A percentile compares a stretch with the other conserved stretches of the same genome.
These are phyloP conservation scores for Aspergillus sp. DNA, from an alignment of 2,329 filamentous ascomycete genomes.

Conservation along the genomic window DNA sequence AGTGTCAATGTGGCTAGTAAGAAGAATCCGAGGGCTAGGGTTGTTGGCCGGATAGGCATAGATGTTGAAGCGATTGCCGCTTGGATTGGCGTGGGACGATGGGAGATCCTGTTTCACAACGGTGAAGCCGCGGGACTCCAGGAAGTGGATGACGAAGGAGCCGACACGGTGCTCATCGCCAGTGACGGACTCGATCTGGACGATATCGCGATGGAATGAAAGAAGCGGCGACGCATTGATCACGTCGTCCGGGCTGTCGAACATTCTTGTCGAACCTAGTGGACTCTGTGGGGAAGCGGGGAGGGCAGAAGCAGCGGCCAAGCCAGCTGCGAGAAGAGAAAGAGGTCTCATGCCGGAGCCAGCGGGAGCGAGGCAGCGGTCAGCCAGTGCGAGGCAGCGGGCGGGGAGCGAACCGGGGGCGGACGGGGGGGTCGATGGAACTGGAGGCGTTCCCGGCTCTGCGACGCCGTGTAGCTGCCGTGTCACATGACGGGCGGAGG, in stretches of 20 bases:
- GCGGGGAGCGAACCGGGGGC: slow-evolving; percentile 13
- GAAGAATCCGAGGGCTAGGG: slow-evolving; percentile 25
- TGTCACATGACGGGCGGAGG: not conserved
- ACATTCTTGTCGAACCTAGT: not conserved
- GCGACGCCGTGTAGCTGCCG: not conserved
- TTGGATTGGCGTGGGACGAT: slow-evolving; percentile 8
- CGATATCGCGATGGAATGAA: slow-evolving; percentile 63
- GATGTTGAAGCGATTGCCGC: slow-evolving; percentile 57
- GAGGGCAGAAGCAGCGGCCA: slow-evolving; percentile 15
- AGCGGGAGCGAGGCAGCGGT: not conserved
- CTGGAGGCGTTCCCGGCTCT: not conserved
- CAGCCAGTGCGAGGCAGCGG: too few relatives aligned
- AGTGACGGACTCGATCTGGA: slow-evolving; percentile 63
- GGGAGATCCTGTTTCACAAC: slow-evolving; percentile 47
- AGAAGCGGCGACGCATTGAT: slow-evolving; percentile 48
- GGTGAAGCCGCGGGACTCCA: slow-evolving; percentile 51
- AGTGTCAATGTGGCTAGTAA: slow-evolving; percentile 72
- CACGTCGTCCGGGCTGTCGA: slow-evolving; percentile 22
- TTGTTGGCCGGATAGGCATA: slow-evolving; percentile 47
- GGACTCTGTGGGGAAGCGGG: not conserved
- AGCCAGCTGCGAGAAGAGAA: slow-evolving; percentile 1
- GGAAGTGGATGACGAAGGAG: slow-evolving; percentile 57
- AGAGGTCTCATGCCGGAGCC: not conserved
- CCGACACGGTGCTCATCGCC: slow-evolving; percentile 61
- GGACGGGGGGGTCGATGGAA: slow-evolving; percentile 4